Evolutionary conservation across 2,329 filamentous ascomycete species (phyloP).

Genomic region (Purpureocillium lavendulum): DNA sequence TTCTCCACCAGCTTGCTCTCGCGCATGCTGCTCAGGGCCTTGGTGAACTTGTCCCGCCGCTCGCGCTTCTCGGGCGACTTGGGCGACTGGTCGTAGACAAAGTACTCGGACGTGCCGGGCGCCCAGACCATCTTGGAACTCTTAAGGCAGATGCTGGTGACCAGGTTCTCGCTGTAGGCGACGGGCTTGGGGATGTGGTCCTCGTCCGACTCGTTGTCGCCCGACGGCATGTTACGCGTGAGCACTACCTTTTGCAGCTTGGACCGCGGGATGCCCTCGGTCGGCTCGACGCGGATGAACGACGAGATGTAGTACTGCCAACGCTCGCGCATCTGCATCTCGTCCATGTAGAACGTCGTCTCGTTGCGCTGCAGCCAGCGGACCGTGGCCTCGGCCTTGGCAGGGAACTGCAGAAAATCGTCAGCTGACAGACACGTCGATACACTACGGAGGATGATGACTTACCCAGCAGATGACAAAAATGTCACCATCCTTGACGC

Average conservation of each 20-base stretch:
- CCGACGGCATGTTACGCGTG: conserved; percentile 58
- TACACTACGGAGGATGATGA: no score
- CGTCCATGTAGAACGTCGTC: conserved; percentile 78
- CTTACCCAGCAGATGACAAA: conserved; percentile 88
- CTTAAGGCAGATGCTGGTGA: conserved; percentile 67
- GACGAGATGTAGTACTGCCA: conserved; percentile 97
- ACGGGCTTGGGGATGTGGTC: conserved; percentile 53
- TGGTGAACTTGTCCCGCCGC: conserved; percentile 41
- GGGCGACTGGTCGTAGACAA: conserved; percentile 61
- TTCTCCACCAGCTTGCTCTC: conserved; percentile 68
- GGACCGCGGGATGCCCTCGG: conserved; percentile 63
- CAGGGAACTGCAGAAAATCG: conserved; percentile 56
- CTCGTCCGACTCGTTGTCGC: conserved; percentile 55
- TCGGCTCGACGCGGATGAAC: conserved; percentile 81
- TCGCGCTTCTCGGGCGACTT: conserved; percentile 58
- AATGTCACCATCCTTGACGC: conserved; percentile 85
- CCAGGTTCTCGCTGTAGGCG: conserved; percentile 57
- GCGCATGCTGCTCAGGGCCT: conserved; percentile 50
- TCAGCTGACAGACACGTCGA: no score
- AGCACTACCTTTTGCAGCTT: conserved; percentile 62
- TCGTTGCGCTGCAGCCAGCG: conserved; percentile 63
- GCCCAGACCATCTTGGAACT: conserved; percentile 75
- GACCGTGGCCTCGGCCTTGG: conserved; percentile 58
- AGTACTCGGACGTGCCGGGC: conserved; percentile 61
- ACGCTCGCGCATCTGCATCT: conserved; percentile 71